Conservation (phyloP, 306 rosid genomes). For the Astragalus glycyphyllos region DNA sequence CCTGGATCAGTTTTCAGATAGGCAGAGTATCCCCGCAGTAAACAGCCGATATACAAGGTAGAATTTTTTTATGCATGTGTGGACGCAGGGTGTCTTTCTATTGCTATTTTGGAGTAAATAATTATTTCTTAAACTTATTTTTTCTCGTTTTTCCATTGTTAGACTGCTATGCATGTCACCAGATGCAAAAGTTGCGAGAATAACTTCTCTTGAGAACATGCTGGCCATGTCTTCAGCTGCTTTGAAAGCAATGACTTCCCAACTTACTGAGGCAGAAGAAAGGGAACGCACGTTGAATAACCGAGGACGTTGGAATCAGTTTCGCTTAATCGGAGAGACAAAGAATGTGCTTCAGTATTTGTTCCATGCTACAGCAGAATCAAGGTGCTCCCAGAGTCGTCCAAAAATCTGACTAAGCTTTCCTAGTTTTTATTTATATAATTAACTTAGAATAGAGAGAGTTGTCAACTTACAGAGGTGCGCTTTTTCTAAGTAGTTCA, state of each 20-base stretch:
- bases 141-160: slow-evolving; percentile 34
- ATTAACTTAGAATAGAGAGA: slow-evolving; percentile 14
- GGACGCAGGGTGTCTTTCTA: slow-evolving; percentile 27
- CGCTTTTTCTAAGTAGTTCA: slow-evolving; percentile 7
- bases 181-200: slow-evolving; percentile 67
- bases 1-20: slow-evolving; percentile 58
- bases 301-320: slow-evolving; percentile 82
- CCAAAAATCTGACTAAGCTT: slow-evolving; percentile 37
- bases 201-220: slow-evolving; percentile 81
- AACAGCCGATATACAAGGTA: slow-evolving; percentile 64
- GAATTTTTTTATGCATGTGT: slow-evolving; percentile 3
- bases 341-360: slow-evolving; percentile 71
- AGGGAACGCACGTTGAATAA: slow-evolving; percentile 62
- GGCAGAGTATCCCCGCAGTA: slow-evolving; percentile 50
- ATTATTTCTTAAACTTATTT: slow-evolving; percentile 28
- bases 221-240: slow-evolving; percentile 68
- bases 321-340: slow-evolving; percentile 84
- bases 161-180: slow-evolving; percentile 75
- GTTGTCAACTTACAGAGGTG: slow-evolving; percentile 9
- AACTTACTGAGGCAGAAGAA: slow-evolving; percentile 77
- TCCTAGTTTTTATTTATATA: slow-evolving; percentile 22
- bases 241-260: slow-evolving; percentile 74
- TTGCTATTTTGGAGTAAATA: slow-evolving; percentile 33
- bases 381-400: slow-evolving; percentile 62
- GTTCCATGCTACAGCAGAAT: slow-evolving; percentile 65